A percentile compares a stretch with the other conserved stretches of the same genome.
phyloP scores from a whole-genome alignment of 2,329 filamentous ascomycete species.

The Alternaria conjuncta region DNA sequence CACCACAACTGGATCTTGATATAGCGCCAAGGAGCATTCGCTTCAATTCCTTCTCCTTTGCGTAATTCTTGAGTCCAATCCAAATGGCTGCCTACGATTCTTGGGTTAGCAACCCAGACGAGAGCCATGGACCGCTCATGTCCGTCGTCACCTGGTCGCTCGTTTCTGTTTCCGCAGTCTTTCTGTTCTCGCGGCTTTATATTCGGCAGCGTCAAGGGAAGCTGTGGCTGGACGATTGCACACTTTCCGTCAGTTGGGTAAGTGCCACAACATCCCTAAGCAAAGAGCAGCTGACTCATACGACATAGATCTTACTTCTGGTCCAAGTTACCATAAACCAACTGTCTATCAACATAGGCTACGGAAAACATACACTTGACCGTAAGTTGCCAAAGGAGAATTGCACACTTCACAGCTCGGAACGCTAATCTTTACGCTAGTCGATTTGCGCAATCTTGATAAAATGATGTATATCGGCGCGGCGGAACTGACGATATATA shows the following conservation, averaged over 20 bases:
- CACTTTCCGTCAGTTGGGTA: constrained; percentile 18
- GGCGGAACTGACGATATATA: constrained; percentile 15
- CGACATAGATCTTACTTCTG: constrained; percentile 12
- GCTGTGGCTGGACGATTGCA: constrained; percentile 18
- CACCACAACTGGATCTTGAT: not conserved
- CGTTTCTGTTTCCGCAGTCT: constrained; percentile 10
- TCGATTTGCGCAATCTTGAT: constrained; percentile 10
- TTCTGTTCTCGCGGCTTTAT: constrained; percentile 9
- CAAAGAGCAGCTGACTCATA: constrained; percentile 1
- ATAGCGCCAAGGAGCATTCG: constrained; percentile 2
- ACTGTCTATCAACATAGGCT: constrained; percentile 18
- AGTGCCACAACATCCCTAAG: constrained; percentile 1
- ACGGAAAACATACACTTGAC: constrained; percentile 17
- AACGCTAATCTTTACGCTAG: constrained; percentile 5
- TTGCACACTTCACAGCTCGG: not conserved
- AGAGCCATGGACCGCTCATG: constrained; percentile 17
- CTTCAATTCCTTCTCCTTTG: not conserved
- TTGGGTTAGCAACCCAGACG: constrained; percentile 16
- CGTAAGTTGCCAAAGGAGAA: constrained; percentile 9
- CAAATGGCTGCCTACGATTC: constrained; percentile 2
- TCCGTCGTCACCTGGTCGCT: constrained; percentile 15
- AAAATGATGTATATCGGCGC: constrained; percentile 15
- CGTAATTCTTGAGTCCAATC: not conserved
- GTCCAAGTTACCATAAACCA: constrained; percentile 20
- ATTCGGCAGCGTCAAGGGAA: constrained; percentile 20